phyloP scores from a whole-genome alignment of 1,139 yeast species.

The Geotrichum reessii region DNA sequence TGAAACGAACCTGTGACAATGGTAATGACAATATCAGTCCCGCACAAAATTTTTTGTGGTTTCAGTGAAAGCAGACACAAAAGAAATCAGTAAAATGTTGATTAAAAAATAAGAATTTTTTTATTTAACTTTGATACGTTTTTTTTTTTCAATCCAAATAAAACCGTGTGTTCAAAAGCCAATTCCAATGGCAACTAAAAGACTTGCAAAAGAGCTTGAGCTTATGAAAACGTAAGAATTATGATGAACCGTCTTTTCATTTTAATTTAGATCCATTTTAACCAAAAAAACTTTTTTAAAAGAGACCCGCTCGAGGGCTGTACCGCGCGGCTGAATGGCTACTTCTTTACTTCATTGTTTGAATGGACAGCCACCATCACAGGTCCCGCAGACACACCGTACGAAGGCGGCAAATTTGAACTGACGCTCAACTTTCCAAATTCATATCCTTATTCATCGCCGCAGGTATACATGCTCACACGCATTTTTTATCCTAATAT shows the following conservation, averaged over 20 bases:
- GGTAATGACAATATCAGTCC: no score
- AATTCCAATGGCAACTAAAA: not conserved
- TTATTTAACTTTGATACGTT: no score
- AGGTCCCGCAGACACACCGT: not conserved
- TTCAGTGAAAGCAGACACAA: no score
- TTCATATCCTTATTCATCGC: not conserved
- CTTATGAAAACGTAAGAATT: not conserved
- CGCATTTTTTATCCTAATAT: not conserved
- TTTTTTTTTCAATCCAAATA: no score
- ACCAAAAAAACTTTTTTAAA: not conserved
- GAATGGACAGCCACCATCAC: not conserved
- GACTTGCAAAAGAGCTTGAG: not conserved
- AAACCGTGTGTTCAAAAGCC: no score
- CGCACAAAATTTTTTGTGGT: no score
- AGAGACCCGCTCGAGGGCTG: not conserved
- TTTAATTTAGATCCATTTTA: not conserved
- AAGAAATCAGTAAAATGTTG: no score
- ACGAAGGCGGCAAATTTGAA: not conserved
- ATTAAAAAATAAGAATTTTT: no score
- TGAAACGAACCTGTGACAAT: no score
- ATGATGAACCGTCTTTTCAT: no score
- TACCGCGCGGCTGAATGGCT: not conserved
- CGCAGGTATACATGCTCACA: not conserved
- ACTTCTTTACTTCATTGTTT: not conserved
- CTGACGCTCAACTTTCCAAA: not conserved